phyloP scores from a whole-genome alignment of 495 filamentous ascomycete species.

The Penicillium lagena region DNA sequence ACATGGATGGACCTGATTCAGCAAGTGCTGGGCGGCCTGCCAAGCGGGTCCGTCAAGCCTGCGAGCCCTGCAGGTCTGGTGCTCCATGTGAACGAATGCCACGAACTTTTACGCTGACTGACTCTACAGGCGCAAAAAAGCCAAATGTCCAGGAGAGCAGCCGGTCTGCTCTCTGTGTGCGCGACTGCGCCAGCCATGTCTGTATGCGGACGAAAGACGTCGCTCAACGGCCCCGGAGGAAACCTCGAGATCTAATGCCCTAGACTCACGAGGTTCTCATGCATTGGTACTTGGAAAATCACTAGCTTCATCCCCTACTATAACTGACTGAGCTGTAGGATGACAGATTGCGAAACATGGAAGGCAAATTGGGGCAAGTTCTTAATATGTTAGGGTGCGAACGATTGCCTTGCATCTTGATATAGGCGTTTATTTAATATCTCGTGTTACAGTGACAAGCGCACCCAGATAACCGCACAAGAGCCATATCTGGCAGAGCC shows the following conservation, averaged over 20 bases:
- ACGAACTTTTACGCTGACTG: slow-evolving; percentile 1
- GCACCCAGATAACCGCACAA: no score
- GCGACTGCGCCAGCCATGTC: slow-evolving; percentile 33
- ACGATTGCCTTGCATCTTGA: background rate
- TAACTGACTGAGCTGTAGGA: slow-evolving; percentile 17
- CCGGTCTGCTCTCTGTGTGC: slow-evolving; percentile 41
- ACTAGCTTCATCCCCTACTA: background rate
- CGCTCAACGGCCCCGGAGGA: slow-evolving; percentile 11
- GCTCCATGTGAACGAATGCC: no score
- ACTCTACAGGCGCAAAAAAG: slow-evolving; percentile 37
- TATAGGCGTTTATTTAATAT: background rate
- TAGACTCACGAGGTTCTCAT: slow-evolving; percentile 10
- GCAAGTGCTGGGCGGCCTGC: slow-evolving; percentile 22
- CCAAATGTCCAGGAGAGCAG: slow-evolving; percentile 43
- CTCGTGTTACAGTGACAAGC: no score
- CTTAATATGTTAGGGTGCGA: slow-evolving; percentile 23
- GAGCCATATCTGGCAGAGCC: no score
- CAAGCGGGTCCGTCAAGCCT: slow-evolving; percentile 40
- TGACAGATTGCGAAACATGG: slow-evolving; percentile 31
- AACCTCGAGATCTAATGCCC: slow-evolving; percentile 1
- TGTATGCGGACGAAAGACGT: slow-evolving; percentile 34
- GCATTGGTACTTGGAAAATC: slow-evolving; percentile 11
- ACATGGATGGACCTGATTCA: slow-evolving; percentile 14
- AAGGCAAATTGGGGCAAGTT: slow-evolving; percentile 34
- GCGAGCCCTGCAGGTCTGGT: slow-evolving; percentile 39